phyloP scores from a whole-genome alignment of 768 basidiomycete genomes.

The Galerina marginata region DNA sequence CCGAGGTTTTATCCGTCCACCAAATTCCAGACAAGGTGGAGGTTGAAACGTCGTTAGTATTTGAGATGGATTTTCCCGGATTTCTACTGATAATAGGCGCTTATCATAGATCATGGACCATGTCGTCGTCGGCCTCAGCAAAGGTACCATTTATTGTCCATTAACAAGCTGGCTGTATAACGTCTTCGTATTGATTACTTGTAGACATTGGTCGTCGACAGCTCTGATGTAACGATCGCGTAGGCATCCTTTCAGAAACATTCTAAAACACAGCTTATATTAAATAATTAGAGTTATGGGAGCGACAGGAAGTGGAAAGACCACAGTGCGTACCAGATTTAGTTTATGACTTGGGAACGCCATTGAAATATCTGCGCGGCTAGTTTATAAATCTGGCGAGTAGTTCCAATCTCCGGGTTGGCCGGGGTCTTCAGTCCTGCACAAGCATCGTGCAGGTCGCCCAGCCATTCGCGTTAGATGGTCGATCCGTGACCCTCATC shows the following conservation, averaged over 20 bases:
- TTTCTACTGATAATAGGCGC: neutral
- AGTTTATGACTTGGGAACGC: too few relatives aligned
- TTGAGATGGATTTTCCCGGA: neutral
- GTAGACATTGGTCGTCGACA: neutral
- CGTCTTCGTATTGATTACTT: neutral
- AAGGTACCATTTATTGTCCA: constrained; percentile 4
- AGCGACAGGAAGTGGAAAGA: constrained; percentile 42
- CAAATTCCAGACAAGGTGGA: neutral
- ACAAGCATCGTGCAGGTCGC: constrained; percentile 49
- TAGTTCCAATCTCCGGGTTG: constrained; percentile 49
- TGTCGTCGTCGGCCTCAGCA: neutral
- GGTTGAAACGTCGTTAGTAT: neutral
- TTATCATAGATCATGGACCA: neutral
- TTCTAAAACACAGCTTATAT: neutral
- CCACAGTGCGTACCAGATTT: constrained; percentile 28
- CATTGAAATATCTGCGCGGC: neutral
- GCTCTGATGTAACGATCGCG: neutral
- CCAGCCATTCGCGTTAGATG: constrained; percentile 46
- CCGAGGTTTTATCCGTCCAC: neutral
- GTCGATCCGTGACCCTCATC: constrained; percentile 46
- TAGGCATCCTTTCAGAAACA: neutral
- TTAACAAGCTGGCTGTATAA: neutral
- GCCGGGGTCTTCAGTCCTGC: constrained; percentile 51
- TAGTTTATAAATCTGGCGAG: constrained; percentile 61
- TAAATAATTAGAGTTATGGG: constrained; percentile 37